Conservation (phyloP, 2,329 filamentous ascomycete genomes). For the Aspergillaceae sp. region DNA sequence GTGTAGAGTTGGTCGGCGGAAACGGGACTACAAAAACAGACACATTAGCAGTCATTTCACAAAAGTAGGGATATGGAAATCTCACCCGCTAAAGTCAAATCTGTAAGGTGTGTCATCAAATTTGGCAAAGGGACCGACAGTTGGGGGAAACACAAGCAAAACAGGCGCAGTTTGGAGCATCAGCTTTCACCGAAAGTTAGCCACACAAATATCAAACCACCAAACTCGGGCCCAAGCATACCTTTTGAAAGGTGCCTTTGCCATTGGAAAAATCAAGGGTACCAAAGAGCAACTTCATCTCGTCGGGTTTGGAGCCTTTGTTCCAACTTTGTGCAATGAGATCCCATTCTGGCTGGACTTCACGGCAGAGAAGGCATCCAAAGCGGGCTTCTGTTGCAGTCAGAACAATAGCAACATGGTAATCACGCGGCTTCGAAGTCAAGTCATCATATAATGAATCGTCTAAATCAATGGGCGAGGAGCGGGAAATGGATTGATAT, state of each 20-base stretch:
- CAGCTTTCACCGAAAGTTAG: slow-evolving; percentile 48
- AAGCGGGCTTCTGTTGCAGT: slow-evolving; percentile 79
- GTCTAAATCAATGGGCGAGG: slow-evolving; percentile 65
- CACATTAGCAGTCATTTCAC: slow-evolving; percentile 2
- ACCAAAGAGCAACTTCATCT: slow-evolving; percentile 58
- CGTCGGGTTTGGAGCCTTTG: slow-evolving; percentile 61
- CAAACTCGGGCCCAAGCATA: slow-evolving; percentile 37
- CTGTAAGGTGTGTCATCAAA: slow-evolving; percentile 59
- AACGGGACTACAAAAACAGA: slow-evolving; percentile 42
- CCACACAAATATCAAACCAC: neutral
- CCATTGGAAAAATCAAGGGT: slow-evolving; percentile 85
- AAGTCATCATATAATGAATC: slow-evolving; percentile 68
- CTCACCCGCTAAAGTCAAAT: slow-evolving; percentile 80
- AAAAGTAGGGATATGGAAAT: neutral
- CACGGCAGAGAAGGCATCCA: slow-evolving; percentile 75
- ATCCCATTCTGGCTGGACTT: slow-evolving; percentile 93
- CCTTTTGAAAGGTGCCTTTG: slow-evolving; percentile 75
- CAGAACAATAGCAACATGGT: slow-evolving; percentile 70
- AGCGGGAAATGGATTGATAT: slow-evolving; percentile 60
- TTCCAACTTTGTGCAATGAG: slow-evolving; percentile 77
- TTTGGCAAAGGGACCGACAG: slow-evolving; percentile 68
- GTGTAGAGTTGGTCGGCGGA: slow-evolving; percentile 67
- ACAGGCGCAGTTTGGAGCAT: slow-evolving; percentile 91
- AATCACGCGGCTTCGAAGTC: slow-evolving; percentile 71
- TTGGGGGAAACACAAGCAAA: slow-evolving; percentile 78